These are phyloP conservation scores for Quercus berberidifolia DNA, from an alignment of 306 rosid species.

Conservation along the genomic window DNA sequence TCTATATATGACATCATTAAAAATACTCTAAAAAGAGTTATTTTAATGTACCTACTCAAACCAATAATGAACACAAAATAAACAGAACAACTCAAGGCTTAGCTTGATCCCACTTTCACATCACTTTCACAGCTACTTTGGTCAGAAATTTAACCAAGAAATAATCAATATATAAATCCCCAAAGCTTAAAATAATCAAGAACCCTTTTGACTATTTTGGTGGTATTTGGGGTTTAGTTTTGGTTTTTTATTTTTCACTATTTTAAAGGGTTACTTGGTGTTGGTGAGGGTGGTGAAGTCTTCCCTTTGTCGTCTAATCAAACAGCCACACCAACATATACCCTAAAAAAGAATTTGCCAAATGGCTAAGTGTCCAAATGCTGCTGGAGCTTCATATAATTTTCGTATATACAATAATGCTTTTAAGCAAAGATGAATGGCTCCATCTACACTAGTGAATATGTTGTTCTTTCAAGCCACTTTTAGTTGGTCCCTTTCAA, in stretches of 20 bases:
- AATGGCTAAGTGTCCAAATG: slow-evolving; percentile 32
- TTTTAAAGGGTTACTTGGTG: slow-evolving; percentile 24
- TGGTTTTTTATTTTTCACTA: not conserved
- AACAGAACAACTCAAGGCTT: slow-evolving; percentile 7
- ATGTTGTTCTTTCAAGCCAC: slow-evolving; percentile 66
- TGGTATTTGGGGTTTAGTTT: slow-evolving; percentile 2
- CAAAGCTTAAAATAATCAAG: slow-evolving; percentile 17
- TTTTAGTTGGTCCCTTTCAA: slow-evolving; percentile 56
- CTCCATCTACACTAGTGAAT: slow-evolving; percentile 19
- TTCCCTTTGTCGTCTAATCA: slow-evolving; percentile 31
- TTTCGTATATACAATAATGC: slow-evolving; percentile 25
- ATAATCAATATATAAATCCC: slow-evolving; percentile 17
- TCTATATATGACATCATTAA: not conserved
- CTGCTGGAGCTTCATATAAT: slow-evolving; percentile 22
- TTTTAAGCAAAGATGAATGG: slow-evolving; percentile 72
- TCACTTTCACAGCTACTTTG: slow-evolving; percentile 25
- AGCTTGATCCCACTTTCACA: slow-evolving; percentile 39
- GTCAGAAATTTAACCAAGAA: slow-evolving; percentile 21
- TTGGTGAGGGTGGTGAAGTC: slow-evolving; percentile 32
- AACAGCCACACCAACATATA: slow-evolving; percentile 4
- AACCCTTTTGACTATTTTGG: slow-evolving; percentile 29
- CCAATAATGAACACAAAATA: slow-evolving; percentile 12
- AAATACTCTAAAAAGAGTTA: not conserved
- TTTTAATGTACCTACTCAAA: slow-evolving; percentile 18
- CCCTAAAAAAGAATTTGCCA: slow-evolving; percentile 18